Evolutionary conservation across 495 filamentous ascomycete species (phyloP), one percentile per base, ranked within the genome.

Genomic region (Talaromyces liani): DNA sequence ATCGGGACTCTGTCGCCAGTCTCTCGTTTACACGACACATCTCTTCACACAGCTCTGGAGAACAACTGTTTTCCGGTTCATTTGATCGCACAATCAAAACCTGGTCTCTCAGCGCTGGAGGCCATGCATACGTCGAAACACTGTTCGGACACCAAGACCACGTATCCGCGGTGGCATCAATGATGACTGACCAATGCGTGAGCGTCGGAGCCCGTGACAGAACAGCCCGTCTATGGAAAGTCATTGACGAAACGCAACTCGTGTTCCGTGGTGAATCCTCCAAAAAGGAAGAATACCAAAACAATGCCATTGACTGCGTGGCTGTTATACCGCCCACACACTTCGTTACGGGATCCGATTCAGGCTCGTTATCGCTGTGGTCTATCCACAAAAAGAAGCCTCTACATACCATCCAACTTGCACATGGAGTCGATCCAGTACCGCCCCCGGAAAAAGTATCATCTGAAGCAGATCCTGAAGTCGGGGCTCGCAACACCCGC

Each of bases 201-300:
- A 91, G 87, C 65, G 94, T 96, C 20, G 94, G 94, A 64, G 89
- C 89, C 31, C 82, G 93, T 58, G 94, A 98, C 71, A 87, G 93
- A 24, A 96, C 94, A 0, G 93, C 92, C n/a, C 82, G 94, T 31
- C 74, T 97, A 65, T 98, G 94, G 94, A 98, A 98, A 73, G 92
- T 98, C 2, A 87, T 92, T 27, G 94, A 98, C 63, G 94, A 98
- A 70, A 89, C 87, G 1, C 95, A 98, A 70, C 82, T 98, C 4
- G 93, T 98, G 1, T 98, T 98, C 75, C 88, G 93, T 45, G 93
- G 92, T 51, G 92, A 91, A 45, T 87, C 82, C 22, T 70, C 72
- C 24, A 79, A 78, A 77, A 65, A 81, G 74, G 72, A 70, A 25
- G 68, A 71, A 4, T 85, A 88, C 65, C 74, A 87, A 56, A 92